phyloP scores from a whole-genome alignment of 1,284 basidiomycete genomes.

The Austroboletus niveus region DNA sequence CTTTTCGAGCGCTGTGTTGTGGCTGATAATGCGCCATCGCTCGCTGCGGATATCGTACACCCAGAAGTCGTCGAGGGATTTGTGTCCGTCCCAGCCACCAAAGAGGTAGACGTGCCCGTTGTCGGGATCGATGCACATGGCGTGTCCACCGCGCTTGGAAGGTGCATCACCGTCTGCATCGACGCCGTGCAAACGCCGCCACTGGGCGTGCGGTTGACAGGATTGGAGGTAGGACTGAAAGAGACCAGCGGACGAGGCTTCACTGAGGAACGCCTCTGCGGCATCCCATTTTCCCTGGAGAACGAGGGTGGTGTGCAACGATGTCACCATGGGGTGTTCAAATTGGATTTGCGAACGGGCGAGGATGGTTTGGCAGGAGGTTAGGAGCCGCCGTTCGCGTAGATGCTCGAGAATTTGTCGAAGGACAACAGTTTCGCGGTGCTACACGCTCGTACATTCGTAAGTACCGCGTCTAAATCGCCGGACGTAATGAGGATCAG shows the following conservation, averaged over 20 bases:
- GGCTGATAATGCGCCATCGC: constrained; percentile 63
- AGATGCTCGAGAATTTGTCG: constrained; percentile 78
- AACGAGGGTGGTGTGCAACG: constrained; percentile 65
- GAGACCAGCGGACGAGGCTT: constrained; percentile 52
- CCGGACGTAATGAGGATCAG: background rate
- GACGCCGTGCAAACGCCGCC: constrained; percentile 54
- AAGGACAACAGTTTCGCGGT: constrained; percentile 62
- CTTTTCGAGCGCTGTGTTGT: constrained; percentile 52
- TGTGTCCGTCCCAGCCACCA: constrained; percentile 78
- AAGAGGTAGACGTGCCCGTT: constrained; percentile 70
- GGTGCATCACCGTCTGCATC: constrained; percentile 65
- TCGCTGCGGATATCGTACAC: constrained; percentile 63
- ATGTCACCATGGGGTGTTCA: constrained; percentile 72
- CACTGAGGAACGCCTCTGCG: constrained; percentile 53
- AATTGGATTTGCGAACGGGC: constrained; percentile 53
- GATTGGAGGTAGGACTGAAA: constrained; percentile 58
- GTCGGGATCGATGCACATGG: constrained; percentile 76
- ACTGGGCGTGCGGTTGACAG: constrained; percentile 54
- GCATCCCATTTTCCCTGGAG: constrained; percentile 63
- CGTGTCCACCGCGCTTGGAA: constrained; percentile 70
- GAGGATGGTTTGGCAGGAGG: constrained; percentile 63
- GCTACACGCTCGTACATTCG: constrained; percentile 16
- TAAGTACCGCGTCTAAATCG: background rate
- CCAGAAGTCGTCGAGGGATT: constrained; percentile 80
- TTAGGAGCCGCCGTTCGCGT: constrained; percentile 69